Percentiles rank a stretch among this genome's conserved stretches.
phyloP scores from a whole-genome alignment of 2,329 filamentous ascomycete species.

The Alternaria sp. region DNA sequence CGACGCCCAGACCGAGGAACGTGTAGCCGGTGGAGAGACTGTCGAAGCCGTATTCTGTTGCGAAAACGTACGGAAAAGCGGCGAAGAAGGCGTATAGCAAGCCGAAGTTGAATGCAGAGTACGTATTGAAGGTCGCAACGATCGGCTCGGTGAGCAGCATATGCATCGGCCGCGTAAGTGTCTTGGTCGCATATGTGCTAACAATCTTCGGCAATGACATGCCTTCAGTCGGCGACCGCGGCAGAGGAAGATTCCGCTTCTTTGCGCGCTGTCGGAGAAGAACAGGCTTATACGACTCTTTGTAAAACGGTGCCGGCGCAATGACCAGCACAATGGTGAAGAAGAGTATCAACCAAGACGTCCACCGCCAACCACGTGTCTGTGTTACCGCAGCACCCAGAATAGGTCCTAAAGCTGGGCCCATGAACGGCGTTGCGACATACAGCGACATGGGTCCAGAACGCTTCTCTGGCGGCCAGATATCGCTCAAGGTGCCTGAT shows the following conservation, averaged over 20 bases:
- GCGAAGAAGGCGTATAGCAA: constrained; percentile 36
- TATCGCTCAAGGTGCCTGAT: constrained; percentile 48
- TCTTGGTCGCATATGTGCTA: constrained; percentile 20
- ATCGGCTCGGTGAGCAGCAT: constrained; percentile 42
- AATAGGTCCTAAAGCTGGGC: constrained; percentile 45
- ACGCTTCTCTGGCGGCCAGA: constrained; percentile 38
- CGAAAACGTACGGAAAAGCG: constrained; percentile 31
- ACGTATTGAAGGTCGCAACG: constrained; percentile 21
- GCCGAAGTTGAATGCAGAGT: constrained; percentile 33
- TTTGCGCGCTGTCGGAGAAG: constrained; percentile 50
- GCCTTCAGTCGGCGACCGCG: constrained; percentile 11
- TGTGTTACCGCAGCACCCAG: constrained; percentile 50
- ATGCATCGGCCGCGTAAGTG: constrained; percentile 57
- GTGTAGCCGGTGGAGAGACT: constrained; percentile 9
- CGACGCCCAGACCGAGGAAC: constrained; percentile 9
- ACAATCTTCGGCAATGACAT: constrained; percentile 3
- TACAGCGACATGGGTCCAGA: constrained; percentile 40
- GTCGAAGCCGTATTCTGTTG: constrained; percentile 18
- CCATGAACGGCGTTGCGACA: constrained; percentile 47
- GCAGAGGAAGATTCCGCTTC: constrained; percentile 2
- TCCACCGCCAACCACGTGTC: constrained; percentile 49
- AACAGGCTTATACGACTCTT: constrained; percentile 61
- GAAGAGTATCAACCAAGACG: constrained; percentile 50
- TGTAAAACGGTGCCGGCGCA: constrained; percentile 48
- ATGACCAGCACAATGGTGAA: constrained; percentile 44